These are phyloP conservation scores for Starmerella khaoyaiensis DNA, from an alignment of 805 yeast species.

Conservation along the genomic window DNA sequence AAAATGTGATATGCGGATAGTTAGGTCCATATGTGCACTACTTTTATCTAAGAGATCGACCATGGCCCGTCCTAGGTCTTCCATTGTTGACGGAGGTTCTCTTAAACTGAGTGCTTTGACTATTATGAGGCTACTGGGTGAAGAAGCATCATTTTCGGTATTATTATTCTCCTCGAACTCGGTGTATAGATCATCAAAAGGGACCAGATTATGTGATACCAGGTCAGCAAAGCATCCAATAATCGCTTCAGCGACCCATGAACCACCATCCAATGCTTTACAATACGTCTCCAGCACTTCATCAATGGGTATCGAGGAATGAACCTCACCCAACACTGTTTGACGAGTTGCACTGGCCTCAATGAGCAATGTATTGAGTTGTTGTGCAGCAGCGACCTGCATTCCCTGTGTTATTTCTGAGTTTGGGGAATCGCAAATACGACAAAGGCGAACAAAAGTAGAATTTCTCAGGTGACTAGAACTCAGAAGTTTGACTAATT, in stretches of 20 bases:
- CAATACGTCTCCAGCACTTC: neutral
- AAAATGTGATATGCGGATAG: constrained; percentile 23
- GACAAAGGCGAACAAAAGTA: constrained; percentile 26
- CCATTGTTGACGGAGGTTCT: no score
- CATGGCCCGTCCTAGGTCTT: no score
- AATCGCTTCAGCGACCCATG: no score
- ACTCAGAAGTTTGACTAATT: constrained; percentile 31
- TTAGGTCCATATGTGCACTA: constrained; percentile 11
- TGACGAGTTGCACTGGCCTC: neutral
- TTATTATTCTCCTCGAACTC: constrained; percentile 11
- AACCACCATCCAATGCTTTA: neutral
- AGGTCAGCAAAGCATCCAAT: no score
- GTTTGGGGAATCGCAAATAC: constrained; percentile 22
- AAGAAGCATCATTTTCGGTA: constrained; percentile 4
- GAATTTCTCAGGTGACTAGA: constrained; percentile 31
- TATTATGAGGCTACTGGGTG: constrained; percentile 6
- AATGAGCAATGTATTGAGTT: constrained; percentile 23
- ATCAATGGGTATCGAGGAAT: neutral
- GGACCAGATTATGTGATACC: no score
- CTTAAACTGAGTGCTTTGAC: no score
- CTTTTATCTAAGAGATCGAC: no score
- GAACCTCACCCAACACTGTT: neutral
- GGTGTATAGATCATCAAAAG: constrained; percentile 5
- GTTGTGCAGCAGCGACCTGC: constrained; percentile 29
- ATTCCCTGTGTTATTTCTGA: constrained; percentile 25